Evolutionary conservation across 768 basidiomycete genomes (phyloP).

Genomic region (Calocera viscosa): DNA sequence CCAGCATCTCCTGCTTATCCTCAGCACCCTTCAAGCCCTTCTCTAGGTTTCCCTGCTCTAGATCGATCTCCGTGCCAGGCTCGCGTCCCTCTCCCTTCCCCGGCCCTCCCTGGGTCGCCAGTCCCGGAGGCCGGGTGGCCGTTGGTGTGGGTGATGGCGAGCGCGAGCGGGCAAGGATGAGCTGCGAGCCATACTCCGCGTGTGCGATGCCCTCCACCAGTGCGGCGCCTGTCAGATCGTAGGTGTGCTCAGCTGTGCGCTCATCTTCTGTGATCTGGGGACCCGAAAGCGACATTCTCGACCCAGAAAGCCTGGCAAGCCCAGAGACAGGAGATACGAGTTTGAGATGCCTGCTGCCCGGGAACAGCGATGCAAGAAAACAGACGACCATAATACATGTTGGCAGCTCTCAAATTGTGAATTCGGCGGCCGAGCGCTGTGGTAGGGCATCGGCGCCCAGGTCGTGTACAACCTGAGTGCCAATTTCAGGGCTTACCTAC

Average conservation of each 20-base stretch:
- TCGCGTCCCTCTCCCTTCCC: background rate
- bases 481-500: no score
- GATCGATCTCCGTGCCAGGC: background rate
- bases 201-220: background rate
- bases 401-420: no score
- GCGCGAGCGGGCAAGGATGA: background rate
- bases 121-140: background rate
- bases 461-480: no score
- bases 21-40: background rate
- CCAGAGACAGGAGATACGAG: background rate
- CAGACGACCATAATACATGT: no score
- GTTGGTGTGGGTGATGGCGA: background rate
- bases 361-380: background rate
- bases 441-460: no score
- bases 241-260: slow-evolving; percentile 1
- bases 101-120: background rate
- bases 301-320: background rate
- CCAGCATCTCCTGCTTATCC: background rate
- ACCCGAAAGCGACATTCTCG: background rate
- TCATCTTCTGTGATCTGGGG: background rate
- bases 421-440: no score
- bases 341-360: background rate
- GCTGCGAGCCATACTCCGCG: background rate
- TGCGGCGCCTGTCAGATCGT: background rate
- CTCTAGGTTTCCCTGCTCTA: slow-evolving; percentile 2